Evolutionary conservation across 495 filamentous ascomycete genomes (phyloP).

Genomic region (Saxophila tyrrhenica): DNA sequence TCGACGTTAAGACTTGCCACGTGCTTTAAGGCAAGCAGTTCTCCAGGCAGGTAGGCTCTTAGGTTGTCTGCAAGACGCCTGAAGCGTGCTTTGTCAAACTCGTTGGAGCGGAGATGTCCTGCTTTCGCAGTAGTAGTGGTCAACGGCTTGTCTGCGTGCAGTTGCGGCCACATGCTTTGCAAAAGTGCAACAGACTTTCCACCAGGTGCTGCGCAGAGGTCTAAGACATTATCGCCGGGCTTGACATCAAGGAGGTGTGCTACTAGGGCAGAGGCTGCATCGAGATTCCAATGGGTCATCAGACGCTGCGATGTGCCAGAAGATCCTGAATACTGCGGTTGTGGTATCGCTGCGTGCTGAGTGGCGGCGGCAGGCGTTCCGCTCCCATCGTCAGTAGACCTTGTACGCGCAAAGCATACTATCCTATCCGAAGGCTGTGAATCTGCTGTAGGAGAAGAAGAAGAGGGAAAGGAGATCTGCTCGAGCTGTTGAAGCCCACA

Average conservation of each 20-base stretch:
- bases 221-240: constrained; percentile 8
- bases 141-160: background rate
- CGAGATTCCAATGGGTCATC: constrained; percentile 15
- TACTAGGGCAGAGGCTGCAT: constrained; percentile 10
- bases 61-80: constrained; percentile 9
- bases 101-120: constrained; percentile 9
- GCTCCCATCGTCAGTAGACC: background rate
- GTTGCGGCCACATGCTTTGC: constrained; percentile 3
- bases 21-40: background rate
- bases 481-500: background rate
- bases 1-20: background rate
- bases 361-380: background rate
- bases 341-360: background rate
- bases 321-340: background rate
- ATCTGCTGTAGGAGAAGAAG: background rate
- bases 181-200: constrained; percentile 12
- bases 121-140: background rate
- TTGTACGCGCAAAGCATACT: background rate
- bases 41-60: constrained; percentile 10
- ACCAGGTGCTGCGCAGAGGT: constrained; percentile 16
- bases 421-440: background rate
- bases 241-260: constrained; percentile 8
- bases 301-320: background rate
- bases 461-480: background rate
- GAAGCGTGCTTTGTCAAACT: constrained; percentile 5